phyloP scores from a whole-genome alignment of 345 rosid genomes.

The Acer negundo region DNA sequence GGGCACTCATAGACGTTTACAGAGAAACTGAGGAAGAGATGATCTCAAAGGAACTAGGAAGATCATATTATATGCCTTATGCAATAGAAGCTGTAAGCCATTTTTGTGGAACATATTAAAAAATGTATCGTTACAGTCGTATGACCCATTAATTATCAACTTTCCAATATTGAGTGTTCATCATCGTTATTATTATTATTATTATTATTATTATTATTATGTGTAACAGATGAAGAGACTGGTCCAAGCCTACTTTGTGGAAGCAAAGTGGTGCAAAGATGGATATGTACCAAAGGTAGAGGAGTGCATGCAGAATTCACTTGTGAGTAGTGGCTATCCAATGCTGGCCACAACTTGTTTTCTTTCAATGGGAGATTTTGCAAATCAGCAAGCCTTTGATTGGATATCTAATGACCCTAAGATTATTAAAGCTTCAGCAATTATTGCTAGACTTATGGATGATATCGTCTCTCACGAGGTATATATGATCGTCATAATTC shows the following conservation, averaged over 20 bases:
- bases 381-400: conserved; percentile 20
- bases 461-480: conserved; percentile 24
- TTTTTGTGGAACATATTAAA: not conserved
- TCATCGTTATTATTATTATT: too few relatives aligned
- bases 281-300: conserved; percentile 27
- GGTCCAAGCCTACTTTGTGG: conserved; percentile 18
- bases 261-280: conserved; percentile 34
- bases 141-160: too few relatives aligned
- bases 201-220: too few relatives aligned
- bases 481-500: not conserved
- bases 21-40: conserved; percentile 12
- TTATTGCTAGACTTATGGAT: conserved; percentile 22
- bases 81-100: not conserved
- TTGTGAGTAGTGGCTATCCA: conserved; percentile 11
- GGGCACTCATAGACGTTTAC: conserved; percentile 14
- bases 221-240: not conserved
- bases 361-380: conserved; percentile 15
- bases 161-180: too few relatives aligned
- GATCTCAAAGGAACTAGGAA: conserved; percentile 4
- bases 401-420: conserved; percentile 17
- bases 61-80: not conserved
- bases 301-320: conserved; percentile 30
- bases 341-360: conserved; percentile 7
- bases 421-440: conserved; percentile 15
- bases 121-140: too few relatives aligned